phyloP scores from a whole-genome alignment of 208 protist species.

The Trypanosoma vivax region DNA sequence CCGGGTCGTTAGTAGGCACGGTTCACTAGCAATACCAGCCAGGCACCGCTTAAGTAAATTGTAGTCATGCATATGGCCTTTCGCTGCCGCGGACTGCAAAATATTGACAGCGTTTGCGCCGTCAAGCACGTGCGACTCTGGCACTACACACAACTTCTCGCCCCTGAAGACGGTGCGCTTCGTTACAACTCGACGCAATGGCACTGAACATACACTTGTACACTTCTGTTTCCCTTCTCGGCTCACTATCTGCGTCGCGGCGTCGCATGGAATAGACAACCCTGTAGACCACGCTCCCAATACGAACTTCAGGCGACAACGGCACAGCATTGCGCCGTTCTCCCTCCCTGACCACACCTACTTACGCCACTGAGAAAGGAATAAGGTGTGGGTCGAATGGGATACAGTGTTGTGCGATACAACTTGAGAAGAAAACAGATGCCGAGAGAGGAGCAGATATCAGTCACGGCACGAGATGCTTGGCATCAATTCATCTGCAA shows the following conservation, averaged over 20 bases:
- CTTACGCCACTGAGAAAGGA: no score
- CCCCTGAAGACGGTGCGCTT: slow-evolving; percentile 39
- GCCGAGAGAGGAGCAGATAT: no score
- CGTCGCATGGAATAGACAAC: slow-evolving; percentile 5
- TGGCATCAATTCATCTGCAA: no score
- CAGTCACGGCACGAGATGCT: no score
- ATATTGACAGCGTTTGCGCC: slow-evolving; percentile 32
- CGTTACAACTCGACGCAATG: slow-evolving; percentile 61
- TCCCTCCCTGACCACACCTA: no score
- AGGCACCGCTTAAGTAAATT: not conserved
- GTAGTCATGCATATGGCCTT: not conserved
- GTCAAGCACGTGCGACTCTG: slow-evolving; percentile 34
- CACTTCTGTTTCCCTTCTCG: not conserved
- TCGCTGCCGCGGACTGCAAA: slow-evolving; percentile 16
- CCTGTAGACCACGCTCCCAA: slow-evolving; percentile 8
- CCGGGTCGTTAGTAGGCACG: slow-evolving; percentile 33
- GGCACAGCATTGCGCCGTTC: not conserved
- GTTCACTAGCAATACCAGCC: slow-evolving; percentile 1
- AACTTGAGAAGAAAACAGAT: no score
- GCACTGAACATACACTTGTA: slow-evolving; percentile 1
- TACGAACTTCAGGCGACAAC: slow-evolving; percentile 3
- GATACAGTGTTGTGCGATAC: no score
- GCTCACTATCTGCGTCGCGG: slow-evolving; percentile 15
- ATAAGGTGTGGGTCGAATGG: no score
- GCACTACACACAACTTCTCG: slow-evolving; percentile 48